A percentile compares a stretch with the other conserved stretches of the same genome.
Evolutionary conservation across 1,139 yeast species (phyloP).

Genomic region (Candida sanyaensis): DNA sequence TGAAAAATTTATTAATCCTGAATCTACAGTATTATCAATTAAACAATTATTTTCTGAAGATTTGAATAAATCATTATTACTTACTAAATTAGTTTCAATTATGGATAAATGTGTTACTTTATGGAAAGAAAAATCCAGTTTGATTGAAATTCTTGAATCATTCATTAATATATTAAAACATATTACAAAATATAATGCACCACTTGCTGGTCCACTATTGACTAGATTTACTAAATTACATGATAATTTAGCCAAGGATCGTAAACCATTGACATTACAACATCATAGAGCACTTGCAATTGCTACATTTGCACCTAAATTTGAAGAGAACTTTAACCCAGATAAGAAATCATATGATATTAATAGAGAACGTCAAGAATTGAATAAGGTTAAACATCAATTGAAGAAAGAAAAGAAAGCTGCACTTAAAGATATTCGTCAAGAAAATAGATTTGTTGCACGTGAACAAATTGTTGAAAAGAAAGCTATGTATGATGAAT

Average conservation of each 20-base stretch:
- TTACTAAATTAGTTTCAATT: constrained; percentile 25
- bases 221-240: constrained; percentile 51
- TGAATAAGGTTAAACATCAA: constrained; percentile 78
- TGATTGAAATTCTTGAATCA: constrained; percentile 52
- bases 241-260: constrained; percentile 41
- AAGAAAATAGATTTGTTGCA: constrained; percentile 83
- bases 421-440: constrained; percentile 86
- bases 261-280: constrained; percentile 81
- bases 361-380: constrained; percentile 78
- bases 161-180: constrained; percentile 39
- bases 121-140: constrained; percentile 70
- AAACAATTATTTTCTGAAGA: constrained; percentile 22
- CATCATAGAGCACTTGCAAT: constrained; percentile 85
- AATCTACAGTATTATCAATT: constrained; percentile 14
- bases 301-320: constrained; percentile 85
- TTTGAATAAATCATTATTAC: constrained; percentile 33
- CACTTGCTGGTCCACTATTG: constrained; percentile 33
- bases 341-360: constrained; percentile 91
- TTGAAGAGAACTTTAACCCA: constrained; percentile 94
- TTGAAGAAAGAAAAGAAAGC: constrained; percentile 90
- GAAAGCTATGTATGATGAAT: constrained; percentile 71
- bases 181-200: constrained; percentile 35
- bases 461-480: constrained; percentile 81
- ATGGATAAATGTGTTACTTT: constrained; percentile 34
- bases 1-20: constrained; percentile 7